A percentile compares a stretch with the other conserved stretches of the same genome.
Evolutionary conservation across 2,329 filamentous ascomycete species (phyloP).

Genomic region (Cadophora sp.): DNA sequence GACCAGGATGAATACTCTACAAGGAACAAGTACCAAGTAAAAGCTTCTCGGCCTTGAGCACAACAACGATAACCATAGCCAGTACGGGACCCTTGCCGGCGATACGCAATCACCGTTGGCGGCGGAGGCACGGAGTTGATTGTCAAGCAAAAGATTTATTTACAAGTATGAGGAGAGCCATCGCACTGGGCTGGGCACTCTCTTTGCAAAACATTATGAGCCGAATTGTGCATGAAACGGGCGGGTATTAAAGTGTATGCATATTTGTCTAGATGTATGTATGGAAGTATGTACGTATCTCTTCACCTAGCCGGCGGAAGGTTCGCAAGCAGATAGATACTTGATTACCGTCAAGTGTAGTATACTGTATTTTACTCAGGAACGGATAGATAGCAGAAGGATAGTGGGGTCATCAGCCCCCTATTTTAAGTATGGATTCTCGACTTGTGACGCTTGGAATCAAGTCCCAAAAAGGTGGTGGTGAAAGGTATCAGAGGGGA

Average conservation of each 20-base stretch:
- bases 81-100: neutral
- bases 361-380: no score
- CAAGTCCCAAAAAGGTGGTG: neutral
- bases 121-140: neutral
- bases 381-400: neutral
- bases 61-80: neutral
- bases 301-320: neutral
- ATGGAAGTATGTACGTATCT: neutral
- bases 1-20: neutral
- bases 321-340: slow-evolving; percentile 11
- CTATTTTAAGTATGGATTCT: no score
- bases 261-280: no score
- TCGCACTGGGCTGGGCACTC: neutral
- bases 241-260: no score
- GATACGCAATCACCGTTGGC: neutral
- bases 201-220: neutral
- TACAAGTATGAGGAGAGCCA: no score
- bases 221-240: neutral
- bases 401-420: neutral
- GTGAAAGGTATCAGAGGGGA: neutral
- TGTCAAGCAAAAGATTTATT: no score
- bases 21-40: neutral
- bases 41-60: neutral
- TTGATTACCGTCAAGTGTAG: no score
- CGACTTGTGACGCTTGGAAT: neutral